Evolutionary conservation across 768 basidiomycete genomes (phyloP), one percentile per base, ranked within the genome.

Genomic region (Russula virescens): DNA sequence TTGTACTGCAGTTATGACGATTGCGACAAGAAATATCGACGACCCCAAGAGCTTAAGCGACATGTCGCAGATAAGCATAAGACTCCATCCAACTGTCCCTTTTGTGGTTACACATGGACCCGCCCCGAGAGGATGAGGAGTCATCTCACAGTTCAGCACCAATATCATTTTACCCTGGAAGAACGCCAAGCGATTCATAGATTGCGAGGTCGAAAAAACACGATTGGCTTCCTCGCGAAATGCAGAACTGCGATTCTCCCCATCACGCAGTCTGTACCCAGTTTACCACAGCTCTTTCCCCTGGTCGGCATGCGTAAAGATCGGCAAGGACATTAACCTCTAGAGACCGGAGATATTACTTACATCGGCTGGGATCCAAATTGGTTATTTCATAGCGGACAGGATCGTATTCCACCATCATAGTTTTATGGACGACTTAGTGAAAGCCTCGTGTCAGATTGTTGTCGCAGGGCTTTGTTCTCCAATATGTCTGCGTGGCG

Each of bases 51-150:
- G 10, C 35, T 49, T 11, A 23, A 11, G 19, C 26, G 54, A 2
- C 60, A 61, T 19, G n/a, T 23, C 8, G 34, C 26, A 43, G 60
- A 55, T 28, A 50, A 14, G 23, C 60, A 61, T n/a, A 16, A n/a
- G 28, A 6, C 5, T 10, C 47, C 38, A 2, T 38, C 21, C 26
- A 31, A 34, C 26, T 61, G 60, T 26, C 54, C 54, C 21, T 38
- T 61, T 40, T 61, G 60, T 16, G 16, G 3, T 11, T 3, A 1
- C 21, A 31, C 16, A n/a, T 61, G 60, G 60, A 49, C 53, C 21
- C 60, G 54, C 21, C 35, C 60, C 2, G 54, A 49, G 14, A 48
- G 21, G 28, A 61, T 61, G 18, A 49, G 42, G 19, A 23, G 1
- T 8, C 60, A 61, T 55, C 47, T 55, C 26, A 13, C 47, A 34